Percentiles rank a stretch among this genome's conserved stretches.
These are phyloP conservation scores for Forsythia viridissima DNA, from an alignment of 257 asterid species.

Conservation along the genomic window DNA sequence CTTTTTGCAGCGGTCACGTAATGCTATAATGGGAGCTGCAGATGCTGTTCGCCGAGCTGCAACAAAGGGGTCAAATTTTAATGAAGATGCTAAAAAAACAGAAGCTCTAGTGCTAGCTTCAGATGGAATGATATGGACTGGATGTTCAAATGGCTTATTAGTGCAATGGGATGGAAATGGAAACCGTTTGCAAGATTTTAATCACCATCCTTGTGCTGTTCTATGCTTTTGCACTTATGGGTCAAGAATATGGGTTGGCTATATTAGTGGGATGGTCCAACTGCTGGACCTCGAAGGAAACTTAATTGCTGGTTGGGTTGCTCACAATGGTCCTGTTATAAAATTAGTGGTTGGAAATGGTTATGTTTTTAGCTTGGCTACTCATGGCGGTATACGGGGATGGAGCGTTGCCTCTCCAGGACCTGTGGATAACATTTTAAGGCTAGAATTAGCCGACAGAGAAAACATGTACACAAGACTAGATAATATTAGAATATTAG, in stretches of 20 bases:
- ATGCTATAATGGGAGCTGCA: slow-evolving; percentile 93
- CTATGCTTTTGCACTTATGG: slow-evolving; percentile 74
- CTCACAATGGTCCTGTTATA: slow-evolving; percentile 85
- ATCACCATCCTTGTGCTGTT: slow-evolving; percentile 80
- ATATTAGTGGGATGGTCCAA: slow-evolving; percentile 80
- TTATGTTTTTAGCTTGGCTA: slow-evolving; percentile 75
- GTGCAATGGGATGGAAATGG: slow-evolving; percentile 99
- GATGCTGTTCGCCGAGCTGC: slow-evolving; percentile 97
- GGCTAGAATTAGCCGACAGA: slow-evolving; percentile 54
- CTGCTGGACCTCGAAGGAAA: slow-evolving; percentile 82
- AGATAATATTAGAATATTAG: slow-evolving; percentile 60
- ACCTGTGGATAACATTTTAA: slow-evolving; percentile 66
- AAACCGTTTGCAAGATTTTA: slow-evolving; percentile 71
- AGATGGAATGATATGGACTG: slow-evolving; percentile 89
- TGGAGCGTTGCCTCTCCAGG: slow-evolving; percentile 93
- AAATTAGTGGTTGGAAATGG: slow-evolving; percentile 67
- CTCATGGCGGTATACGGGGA: slow-evolving; percentile 96
- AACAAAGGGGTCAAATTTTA: slow-evolving; percentile 66
- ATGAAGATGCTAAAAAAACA: slow-evolving; percentile 70
- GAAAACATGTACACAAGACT: slow-evolving; percentile 56
- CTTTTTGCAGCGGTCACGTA: slow-evolving; percentile 89
- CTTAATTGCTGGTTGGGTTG: slow-evolving; percentile 67
- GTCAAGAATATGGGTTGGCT: slow-evolving; percentile 82
- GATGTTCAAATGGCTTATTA: slow-evolving; percentile 80
- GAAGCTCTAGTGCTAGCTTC: slow-evolving; percentile 76